Base-by-base conservation (phyloP, 2,329 filamentous ascomycete genomes). In the Paracoccidioides brasiliensis region DNA sequence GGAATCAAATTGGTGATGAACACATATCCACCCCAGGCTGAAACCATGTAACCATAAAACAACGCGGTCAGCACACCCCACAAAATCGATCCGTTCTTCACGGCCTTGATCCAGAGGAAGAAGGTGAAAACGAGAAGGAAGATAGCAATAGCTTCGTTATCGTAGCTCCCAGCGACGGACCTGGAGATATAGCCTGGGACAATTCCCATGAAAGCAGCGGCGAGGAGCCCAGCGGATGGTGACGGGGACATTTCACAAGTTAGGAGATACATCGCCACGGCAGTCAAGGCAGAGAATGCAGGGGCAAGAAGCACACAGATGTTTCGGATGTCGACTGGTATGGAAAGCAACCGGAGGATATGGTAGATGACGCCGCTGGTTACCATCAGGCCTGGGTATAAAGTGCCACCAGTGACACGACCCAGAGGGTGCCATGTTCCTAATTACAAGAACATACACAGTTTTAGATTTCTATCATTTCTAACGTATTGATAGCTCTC, bases 41-140 rank as follows among this genome's bases (percentile, higher is more conserved):
- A 93, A 61, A 98, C 93, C 93, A 98, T 98, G 82, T 98, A 98
- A 67, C 93, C 93, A 74, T 98, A 98, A 76, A 94, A 97, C 55
- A 98, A 79, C 45, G 93, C 93, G 64, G 90, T 93, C 60, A 96
- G 78, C 41, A 88, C 90, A 64, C 90, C 91, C 91, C 91, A 98
- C 73, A 96, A 87, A 70, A 95, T 90, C 52, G 93, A 97, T 32
- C 93, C 93, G 57, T 90, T 81, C 78, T 98, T 98, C 63, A 98
- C 80, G 22, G 93, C 89, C 80, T 97, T 97, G 76, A 98, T 95
- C 93, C 93, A 98, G 54, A 98, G 82, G 75, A 84, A 98, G 75
- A 98, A 98, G 69, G 93, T 98, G 72, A 95, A 96, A 62, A 98
- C 93, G 37, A 98, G 81, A 64, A 98, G 78, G 79, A 98, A 98